Evolutionary conservation across 78 protist species (phyloP).

Genomic region (Isochrysis galbana): DNA sequence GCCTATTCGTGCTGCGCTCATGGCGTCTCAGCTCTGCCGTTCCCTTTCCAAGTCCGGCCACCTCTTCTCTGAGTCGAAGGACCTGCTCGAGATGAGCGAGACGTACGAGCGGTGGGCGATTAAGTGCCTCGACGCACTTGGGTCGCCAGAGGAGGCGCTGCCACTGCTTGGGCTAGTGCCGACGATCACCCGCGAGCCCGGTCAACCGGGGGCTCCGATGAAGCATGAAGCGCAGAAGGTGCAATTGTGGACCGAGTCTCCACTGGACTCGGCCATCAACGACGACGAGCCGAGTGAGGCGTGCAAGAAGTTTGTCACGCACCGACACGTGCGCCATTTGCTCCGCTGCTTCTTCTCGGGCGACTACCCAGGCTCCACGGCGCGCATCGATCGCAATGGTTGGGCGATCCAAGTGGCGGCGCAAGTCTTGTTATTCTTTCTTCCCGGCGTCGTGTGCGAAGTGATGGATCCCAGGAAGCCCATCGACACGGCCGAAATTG

Average conservation of each 20-base stretch:
- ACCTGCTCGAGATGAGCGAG: no score
- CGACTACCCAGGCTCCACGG: background rate
- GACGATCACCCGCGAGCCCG: background rate
- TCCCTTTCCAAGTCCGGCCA: no score
- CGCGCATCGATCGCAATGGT: no score
- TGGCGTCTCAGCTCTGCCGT: background rate
- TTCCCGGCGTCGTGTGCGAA: no score
- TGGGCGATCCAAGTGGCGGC: no score
- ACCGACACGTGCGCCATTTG: background rate
- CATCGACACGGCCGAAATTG: no score
- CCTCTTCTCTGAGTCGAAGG: no score
- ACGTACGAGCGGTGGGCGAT: background rate
- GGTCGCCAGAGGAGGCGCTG: background rate
- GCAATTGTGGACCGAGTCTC: background rate
- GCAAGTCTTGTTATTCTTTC: no score
- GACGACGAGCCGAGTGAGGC: background rate
- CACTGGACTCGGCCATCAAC: background rate
- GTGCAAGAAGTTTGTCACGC: background rate
- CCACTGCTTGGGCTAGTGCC: no score
- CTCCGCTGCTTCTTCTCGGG: background rate
- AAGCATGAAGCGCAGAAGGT: no score
- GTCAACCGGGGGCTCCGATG: no score
- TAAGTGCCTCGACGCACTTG: background rate
- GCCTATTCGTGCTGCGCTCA: background rate
- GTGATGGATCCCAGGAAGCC: no score